phyloP scores from a whole-genome alignment of 2,329 filamentous ascomycete species.

The Claviceps fusiformis region DNA sequence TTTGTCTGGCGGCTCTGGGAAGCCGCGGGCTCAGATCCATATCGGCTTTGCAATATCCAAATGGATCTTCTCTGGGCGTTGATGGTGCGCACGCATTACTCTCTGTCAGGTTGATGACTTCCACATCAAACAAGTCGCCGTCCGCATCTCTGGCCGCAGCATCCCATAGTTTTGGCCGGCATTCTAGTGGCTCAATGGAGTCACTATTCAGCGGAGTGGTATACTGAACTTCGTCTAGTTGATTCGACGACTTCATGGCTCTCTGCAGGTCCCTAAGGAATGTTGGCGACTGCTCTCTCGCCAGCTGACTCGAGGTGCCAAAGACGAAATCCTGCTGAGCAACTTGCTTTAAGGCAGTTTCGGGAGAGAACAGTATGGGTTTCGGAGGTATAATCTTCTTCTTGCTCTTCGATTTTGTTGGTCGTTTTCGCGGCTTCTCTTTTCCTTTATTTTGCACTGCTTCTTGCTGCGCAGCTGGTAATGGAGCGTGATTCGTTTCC shows the following conservation, averaged over 20 bases:
- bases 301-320: slow-evolving; percentile 74
- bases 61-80: slow-evolving; percentile 19
- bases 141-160: slow-evolving; percentile 53
- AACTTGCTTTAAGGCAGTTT: slow-evolving; percentile 51
- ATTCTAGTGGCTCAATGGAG: slow-evolving; percentile 18
- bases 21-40: background rate
- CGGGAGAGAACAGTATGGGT: slow-evolving; percentile 51
- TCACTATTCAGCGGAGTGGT: slow-evolving; percentile 26
- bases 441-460: slow-evolving; percentile 16
- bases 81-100: slow-evolving; percentile 19
- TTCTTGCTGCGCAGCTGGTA: slow-evolving; percentile 7
- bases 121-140: slow-evolving; percentile 49
- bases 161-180: slow-evolving; percentile 47
- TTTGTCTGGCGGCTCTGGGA: background rate
- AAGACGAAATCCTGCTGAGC: slow-evolving; percentile 66
- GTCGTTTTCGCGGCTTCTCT: slow-evolving; percentile 19
- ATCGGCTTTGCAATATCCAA: slow-evolving; percentile 21
- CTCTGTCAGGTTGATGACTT: slow-evolving; percentile 45
- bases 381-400: slow-evolving; percentile 28
- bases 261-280: slow-evolving; percentile 48
- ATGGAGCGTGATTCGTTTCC: background rate
- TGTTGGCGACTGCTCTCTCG: slow-evolving; percentile 55
- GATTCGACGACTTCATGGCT: slow-evolving; percentile 47
- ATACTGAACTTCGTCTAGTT: slow-evolving; percentile 25
- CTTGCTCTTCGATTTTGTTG: slow-evolving; percentile 19